Evolutionary conservation across 768 basidiomycete species (phyloP).

Genomic region (Symmetrospora coprosmae): DNA sequence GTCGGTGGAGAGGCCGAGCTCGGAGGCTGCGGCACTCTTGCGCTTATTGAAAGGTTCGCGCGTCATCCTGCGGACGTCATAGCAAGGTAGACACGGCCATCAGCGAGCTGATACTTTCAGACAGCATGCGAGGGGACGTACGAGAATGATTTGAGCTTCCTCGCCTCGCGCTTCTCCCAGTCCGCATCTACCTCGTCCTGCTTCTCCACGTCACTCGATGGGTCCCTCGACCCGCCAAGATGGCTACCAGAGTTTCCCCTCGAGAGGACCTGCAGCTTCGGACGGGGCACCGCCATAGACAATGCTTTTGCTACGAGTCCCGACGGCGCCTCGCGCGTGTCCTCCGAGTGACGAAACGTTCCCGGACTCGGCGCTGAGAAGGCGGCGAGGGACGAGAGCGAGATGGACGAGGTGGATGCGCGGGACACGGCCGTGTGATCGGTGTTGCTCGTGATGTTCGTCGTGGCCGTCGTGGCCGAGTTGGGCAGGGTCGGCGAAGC

Average conservation of each 20-base stretch:
- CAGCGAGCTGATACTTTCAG: background rate
- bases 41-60: background rate
- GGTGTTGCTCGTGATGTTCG: background rate
- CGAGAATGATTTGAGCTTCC: constrained; percentile 12
- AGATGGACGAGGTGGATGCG: background rate
- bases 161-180: background rate
- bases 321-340: constrained; percentile 10
- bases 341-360: background rate
- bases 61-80: background rate
- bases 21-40: background rate
- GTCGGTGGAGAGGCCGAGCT: background rate
- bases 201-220: background rate
- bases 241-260: background rate
- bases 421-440: background rate
- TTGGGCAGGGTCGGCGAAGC: background rate
- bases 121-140: background rate
- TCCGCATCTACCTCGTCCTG: background rate
- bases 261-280: constrained; percentile 10
- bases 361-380: constrained; percentile 7
- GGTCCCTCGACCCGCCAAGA: background rate
- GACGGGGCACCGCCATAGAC: constrained; percentile 6
- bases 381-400: constrained; percentile 5
- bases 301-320: background rate
- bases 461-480: background rate
- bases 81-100: background rate